A percentile compares a stretch with the other conserved stretches of the same genome.
Conservation (phyloP, 306 rosid genomes). For the Malus sieversii region DNA sequence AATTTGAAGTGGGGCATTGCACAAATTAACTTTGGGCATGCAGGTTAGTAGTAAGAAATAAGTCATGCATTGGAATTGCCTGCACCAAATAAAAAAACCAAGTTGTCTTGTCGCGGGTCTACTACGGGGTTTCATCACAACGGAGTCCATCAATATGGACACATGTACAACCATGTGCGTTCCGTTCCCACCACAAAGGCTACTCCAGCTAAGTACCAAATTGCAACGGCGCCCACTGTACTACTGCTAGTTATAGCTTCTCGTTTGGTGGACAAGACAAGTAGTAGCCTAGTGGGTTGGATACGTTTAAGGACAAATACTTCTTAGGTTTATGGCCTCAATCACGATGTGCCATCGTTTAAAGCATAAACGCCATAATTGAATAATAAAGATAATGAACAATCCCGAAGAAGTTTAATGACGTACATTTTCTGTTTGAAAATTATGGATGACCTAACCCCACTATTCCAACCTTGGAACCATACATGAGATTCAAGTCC, state of each 20-base stretch:
- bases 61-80: neutral
- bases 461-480: too few relatives aligned
- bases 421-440: too few relatives aligned
- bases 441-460: too few relatives aligned
- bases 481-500: too few relatives aligned
- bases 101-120: slow-evolving; percentile 1
- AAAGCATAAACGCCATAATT: too few relatives aligned
- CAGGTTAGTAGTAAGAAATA: neutral
- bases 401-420: too few relatives aligned
- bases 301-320: neutral
- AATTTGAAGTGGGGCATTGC: neutral
- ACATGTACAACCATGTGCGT: slow-evolving; percentile 53
- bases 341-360: too few relatives aligned
- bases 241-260: neutral
- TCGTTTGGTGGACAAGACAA: neutral
- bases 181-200: slow-evolving; percentile 41
- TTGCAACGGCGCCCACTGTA: neutral
- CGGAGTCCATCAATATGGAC: neutral
- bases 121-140: neutral
- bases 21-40: neutral
- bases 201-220: neutral
- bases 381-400: too few relatives aligned
- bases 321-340: neutral
- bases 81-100: neutral
- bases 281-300: neutral